Evolutionary conservation across 148 eudicot species (phyloP), one percentile per base, ranked within the genome.

Genomic region (Rheum nobile): DNA sequence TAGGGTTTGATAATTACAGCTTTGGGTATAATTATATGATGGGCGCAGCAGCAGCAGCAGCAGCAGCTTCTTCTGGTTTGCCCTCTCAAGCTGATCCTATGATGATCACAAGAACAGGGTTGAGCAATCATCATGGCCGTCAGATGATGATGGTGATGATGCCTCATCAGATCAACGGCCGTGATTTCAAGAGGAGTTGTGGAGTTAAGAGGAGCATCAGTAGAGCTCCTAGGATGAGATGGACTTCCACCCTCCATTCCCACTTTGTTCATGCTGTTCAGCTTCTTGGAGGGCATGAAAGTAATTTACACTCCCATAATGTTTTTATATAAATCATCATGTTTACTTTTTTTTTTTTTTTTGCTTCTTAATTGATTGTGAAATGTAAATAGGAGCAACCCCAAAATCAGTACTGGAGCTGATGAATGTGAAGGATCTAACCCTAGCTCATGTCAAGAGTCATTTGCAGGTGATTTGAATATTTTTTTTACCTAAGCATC

Each of bases 361-460:
- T 13, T 29, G n/a, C 12, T 54, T 57, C 8, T 41, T 26, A 10
- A 57, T 57, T 57, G 32, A 57, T 32, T 65, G 2, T 63, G 35
- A 31, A 11, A 28, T 69, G 44, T 35, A 31, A 17, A 46, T 86
- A 93, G 98, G 98, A 81, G 97, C 98, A 75, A 93, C 98, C 31
- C 98, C 98, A 44, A 93, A 93, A 83, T 93, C 98, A 28, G 97
- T 93, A 29, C 82, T 93, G 17, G 98, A 93, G 89, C 44, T 93
- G 82, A 93, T 93, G 98, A 88, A 93, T 83, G 98, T 93, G 78
- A 93, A 93, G 76, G 98, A 93, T 89, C 89, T 93, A 71, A 93
- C 98, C 78, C 82, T 93, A 81, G 98, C 98, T 63, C 98, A 93
- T 83, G 98, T 93, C 78, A 93, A 93, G 87, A 88, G 92, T 81